Conservation (phyloP, 495 filamentous ascomycete genomes). For the Aspergillus nanangensis region DNA sequence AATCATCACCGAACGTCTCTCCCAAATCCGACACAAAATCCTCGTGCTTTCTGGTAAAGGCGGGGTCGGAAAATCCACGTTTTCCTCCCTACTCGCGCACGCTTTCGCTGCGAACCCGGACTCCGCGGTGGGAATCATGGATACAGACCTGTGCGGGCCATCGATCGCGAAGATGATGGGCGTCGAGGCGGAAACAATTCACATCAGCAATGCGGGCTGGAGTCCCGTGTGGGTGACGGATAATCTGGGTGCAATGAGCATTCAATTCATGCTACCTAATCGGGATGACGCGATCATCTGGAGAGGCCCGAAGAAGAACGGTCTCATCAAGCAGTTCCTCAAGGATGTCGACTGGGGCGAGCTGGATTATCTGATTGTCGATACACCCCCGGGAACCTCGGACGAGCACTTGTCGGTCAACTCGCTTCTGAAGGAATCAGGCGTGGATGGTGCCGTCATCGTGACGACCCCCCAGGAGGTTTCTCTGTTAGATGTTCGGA, state of each 20-base stretch:
- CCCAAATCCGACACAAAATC: conserved; percentile 82
- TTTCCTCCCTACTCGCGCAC: conserved; percentile 79
- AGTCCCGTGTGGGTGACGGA: conserved; percentile 90
- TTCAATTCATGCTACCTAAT: conserved; percentile 96
- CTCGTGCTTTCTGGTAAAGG: conserved; percentile 92
- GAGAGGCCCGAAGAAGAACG: conserved; percentile 97
- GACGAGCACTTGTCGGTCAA: conserved; percentile 96
- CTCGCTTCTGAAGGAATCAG: conserved; percentile 76
- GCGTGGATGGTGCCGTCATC: conserved; percentile 88
- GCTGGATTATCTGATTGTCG: conserved; percentile 86
- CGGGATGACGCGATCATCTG: conserved; percentile 93
- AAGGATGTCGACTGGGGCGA: conserved; percentile 98
- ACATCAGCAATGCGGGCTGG: conserved; percentile 80
- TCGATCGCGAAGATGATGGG: conserved; percentile 98
- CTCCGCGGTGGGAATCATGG: conserved; percentile 83
- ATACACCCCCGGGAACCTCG: conserved; percentile 91
- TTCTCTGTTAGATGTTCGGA: conserved; percentile 84
- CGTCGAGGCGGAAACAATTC: conserved; percentile 86
- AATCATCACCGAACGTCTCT: conserved; percentile 76
- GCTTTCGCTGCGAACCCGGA: conserved; percentile 76
- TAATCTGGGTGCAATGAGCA: conserved; percentile 89
- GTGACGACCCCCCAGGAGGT: conserved; percentile 96
- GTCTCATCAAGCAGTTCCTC: conserved; percentile 93
- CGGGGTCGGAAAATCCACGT: conserved; percentile 93
- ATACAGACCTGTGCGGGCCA: conserved; percentile 94